Base-by-base conservation (phyloP, 306 rosid genomes). In the Begonia masoniana region DNA sequence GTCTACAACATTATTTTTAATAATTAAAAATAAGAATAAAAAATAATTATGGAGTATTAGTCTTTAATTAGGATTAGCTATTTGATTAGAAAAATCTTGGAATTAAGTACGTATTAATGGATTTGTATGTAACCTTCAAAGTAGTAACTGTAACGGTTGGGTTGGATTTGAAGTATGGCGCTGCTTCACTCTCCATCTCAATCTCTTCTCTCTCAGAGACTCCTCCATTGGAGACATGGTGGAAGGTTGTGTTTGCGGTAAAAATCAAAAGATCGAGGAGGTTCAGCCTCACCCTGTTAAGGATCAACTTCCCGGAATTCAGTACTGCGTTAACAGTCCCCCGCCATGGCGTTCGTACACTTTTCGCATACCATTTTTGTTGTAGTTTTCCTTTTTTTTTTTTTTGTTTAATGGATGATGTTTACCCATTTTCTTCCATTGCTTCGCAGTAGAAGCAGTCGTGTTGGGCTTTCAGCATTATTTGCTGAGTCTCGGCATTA, bases 391-490 rank as follows among this genome's bases (percentile, higher is more conserved):
- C 7, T 21, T 31, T 31, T 0, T 6, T 3, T 26, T 26, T 26
- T 6, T 3, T 26, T 26, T 26, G 35, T 31, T 31, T 31, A 31
- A 31, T 31, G 39, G 39, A 31, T 31, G 39, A 31, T 31, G 39
- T 31, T 31, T 5, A 31, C 39, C 8, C 39, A 5, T 5, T 26
- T 31, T 31, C 39, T 31, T 31, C 24, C 39, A 31, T 31, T 31
- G 39, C 39, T 31, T 52, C 57, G 79, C 79, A 86, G 96, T 69
- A 31, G 76, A 82, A 68, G 94, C 97, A 17, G 24, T 80, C 23
- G 13, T 59, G 10, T 70, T 85, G 69, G 97, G 95, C n/a, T 85
- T 89, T 71, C 97, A 89, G 62, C 97, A 89, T 62, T 89, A 85
- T 43, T 50, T 85, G 49, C 47, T 89, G 64, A 72, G 74, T 62